Percentiles rank a stretch among this genome's conserved stretches.
Evolutionary conservation across 305 asterid genomes (phyloP).

Genomic region (Fraxinus floribunda): DNA sequence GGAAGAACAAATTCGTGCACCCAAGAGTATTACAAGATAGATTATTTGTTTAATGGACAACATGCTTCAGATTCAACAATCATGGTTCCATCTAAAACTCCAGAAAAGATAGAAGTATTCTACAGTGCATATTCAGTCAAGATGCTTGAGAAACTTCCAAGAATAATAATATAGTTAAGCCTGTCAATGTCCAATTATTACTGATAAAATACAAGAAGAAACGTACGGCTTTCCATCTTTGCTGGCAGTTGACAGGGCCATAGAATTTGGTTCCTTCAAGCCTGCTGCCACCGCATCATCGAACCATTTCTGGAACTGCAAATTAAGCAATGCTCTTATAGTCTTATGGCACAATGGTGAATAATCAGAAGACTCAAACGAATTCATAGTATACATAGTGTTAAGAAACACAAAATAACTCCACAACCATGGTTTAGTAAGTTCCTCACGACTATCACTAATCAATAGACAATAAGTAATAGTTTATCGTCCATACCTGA

Average conservation of each 20-base stretch:
- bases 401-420: not conserved
- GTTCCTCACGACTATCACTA: not conserved
- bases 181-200: not conserved
- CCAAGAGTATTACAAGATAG: not conserved
- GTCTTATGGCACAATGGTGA: not conserved
- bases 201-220: not conserved
- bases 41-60: not conserved
- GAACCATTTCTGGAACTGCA: constrained; percentile 55
- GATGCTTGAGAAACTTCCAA: not conserved
- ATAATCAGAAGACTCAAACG: not conserved
- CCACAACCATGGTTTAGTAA: not conserved
- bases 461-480: not conserved
- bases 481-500: constrained; percentile 6
- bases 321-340: not conserved
- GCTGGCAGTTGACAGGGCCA: constrained; percentile 49
- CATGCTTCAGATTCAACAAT: not conserved
- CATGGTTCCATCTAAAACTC: not conserved
- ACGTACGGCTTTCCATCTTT: constrained; percentile 49
- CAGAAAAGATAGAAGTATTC: not conserved
- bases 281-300: constrained; percentile 52
- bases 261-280: constrained; percentile 50
- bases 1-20: not conserved
- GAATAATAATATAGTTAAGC: not conserved
- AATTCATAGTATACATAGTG: not conserved
- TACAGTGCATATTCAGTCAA: not conserved